Evolutionary conservation across 192 early-diverging fungal genomes (phyloP), one percentile per base, ranked within the genome.

Genomic region (Linnemannia exigua): DNA sequence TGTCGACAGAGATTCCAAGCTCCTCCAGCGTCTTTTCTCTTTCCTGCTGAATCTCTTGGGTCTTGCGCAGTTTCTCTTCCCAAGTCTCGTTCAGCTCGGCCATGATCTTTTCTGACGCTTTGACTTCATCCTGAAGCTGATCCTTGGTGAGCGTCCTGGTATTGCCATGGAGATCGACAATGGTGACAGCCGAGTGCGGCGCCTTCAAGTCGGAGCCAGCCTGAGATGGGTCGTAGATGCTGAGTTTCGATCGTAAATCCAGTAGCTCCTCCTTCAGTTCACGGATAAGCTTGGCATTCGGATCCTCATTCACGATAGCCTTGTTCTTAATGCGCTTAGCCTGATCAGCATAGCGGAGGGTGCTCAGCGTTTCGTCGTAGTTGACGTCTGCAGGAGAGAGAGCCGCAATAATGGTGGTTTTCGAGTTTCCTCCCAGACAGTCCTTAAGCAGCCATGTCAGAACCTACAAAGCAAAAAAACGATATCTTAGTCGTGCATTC

Each of bases 241-340:
- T 72, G 72, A 98, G 87, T 37, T 91, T 90, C 16, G 86, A 89
- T 20, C 92, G 90, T 28, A 98, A 87, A 52, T 88, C 88, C 25
- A 89, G 88, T 2, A 98, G 88, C 78, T 98, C 97, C 37, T 95
- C 93, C 81, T 96, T 94, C 20, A 98, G 90, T 84, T 97, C 95
- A 61, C 95, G 91, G 72, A 98, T 94, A 5, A 97, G 84, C 71
- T 90, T 93, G 17, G 90, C 92, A 61, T 94, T 94, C 0, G 95
- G 94, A 76, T 97, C 95, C 86, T 98, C 97, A 85, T 98, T 98
- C 61, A 98, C 95, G 0, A 95, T 91, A 15, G 97, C 96, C 84
- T 94, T 94, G 82, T 97, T 98, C 82, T 97, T 94, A 85, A 98
- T 97, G 58, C 91, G 92, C 84, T 97, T 98, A 28, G 97, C 97